phyloP scores from a whole-genome alignment of 495 filamentous ascomycete species.

The Penicillium coprophilum region DNA sequence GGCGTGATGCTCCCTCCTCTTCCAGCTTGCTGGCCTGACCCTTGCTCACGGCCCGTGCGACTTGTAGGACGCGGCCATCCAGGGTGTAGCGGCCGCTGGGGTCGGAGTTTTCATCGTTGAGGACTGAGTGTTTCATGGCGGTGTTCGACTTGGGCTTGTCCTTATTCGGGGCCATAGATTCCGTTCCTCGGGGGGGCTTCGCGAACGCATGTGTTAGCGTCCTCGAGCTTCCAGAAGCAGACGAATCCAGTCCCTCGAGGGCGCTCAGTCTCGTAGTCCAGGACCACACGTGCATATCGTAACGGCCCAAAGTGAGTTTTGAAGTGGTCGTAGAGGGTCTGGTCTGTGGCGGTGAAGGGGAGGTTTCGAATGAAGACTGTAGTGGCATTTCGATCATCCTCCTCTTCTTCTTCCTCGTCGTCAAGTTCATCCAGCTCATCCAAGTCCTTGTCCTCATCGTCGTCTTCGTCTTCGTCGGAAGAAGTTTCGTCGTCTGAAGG shows the following conservation, averaged over 20 bases:
- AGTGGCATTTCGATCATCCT: slow-evolving; percentile 57
- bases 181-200: slow-evolving; percentile 64
- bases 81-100: slow-evolving; percentile 79
- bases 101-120: slow-evolving; percentile 79
- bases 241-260: slow-evolving; percentile 94
- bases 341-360: slow-evolving; percentile 80
- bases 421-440: slow-evolving; percentile 30
- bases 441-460: slow-evolving; percentile 31
- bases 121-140: slow-evolving; percentile 66
- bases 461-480: slow-evolving; percentile 30
- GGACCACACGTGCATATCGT: slow-evolving; percentile 84
- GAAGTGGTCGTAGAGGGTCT: slow-evolving; percentile 79
- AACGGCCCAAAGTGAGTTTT: slow-evolving; percentile 70
- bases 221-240: slow-evolving; percentile 77
- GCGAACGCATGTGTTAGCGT: slow-evolving; percentile 70
- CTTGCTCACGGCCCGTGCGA: slow-evolving; percentile 80
- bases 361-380: slow-evolving; percentile 95
- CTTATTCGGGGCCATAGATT: slow-evolving; percentile 36
- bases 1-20: slow-evolving; percentile 60
- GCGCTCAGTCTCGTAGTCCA: slow-evolving; percentile 77
- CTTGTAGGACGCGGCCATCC: slow-evolving; percentile 80
- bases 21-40: slow-evolving; percentile 72
- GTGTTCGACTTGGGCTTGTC: slow-evolving; percentile 42
- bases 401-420: slow-evolving; percentile 54
- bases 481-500: slow-evolving; percentile 27